Base-by-base conservation (phyloP, 78 protist species). In the slime mould (Dictyostelium discoideum) region DNA sequence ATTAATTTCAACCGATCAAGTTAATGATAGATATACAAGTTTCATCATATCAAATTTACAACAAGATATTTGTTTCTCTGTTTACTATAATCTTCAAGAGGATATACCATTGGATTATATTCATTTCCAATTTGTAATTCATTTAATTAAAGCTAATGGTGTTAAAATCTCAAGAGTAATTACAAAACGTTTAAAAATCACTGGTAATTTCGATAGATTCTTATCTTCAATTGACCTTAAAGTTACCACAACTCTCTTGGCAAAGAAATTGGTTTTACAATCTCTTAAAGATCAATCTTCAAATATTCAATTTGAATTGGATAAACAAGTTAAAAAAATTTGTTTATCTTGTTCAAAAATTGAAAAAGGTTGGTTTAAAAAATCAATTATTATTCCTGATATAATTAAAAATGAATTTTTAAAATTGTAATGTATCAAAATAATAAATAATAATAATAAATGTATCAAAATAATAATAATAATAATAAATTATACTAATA, bases 81-180 rank as follows among this genome's bases (percentile, higher is more conserved):
- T 90, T n/a, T 82, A n/a, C 57, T 90, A 65, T 46, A 46, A 90
- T 5, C 32, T 82, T 3, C 26, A 18, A 50, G 85, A 77, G 16
- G 85, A 82, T 90, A 72, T 90, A 46, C 95, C 95, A 73, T 44
- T 60, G 3, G 85, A 82, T 37, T 72, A 50, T 76, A 42, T 90
- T 50, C 42, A 67, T 69, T 48, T 90, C 46, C 95, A 90, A 72
- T 90, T 90, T 50, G 95, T 90, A 14, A 50, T 67, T 10, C 54
- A 73, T 48, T 7, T 90, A 11, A 22, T 90, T 9, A 77, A 90
- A 44, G 24, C 29, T 1, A 48, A 48, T 46, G 87, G 77, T 20
- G 44, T 69, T 1, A 80, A 67, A 73, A 82, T 90, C 73, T 37
- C 63, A 26, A 80, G 95, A 83, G 95, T 90, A 2, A 82, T 90